Base-by-base conservation (phyloP, 768 basidiomycete genomes). In the Xerocomellus intermedius region DNA sequence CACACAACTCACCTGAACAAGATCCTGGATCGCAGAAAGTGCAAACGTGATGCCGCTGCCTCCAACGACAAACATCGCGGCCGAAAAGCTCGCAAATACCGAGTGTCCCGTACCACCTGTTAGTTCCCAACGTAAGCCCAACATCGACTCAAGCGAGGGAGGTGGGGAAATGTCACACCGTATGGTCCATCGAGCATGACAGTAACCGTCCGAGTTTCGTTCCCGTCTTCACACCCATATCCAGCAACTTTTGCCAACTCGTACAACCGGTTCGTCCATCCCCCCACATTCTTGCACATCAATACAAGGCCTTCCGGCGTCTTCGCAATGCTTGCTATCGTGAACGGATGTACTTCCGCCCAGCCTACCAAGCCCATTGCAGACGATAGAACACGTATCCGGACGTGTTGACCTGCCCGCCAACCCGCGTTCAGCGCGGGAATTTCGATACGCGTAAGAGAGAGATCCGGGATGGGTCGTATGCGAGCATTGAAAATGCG, bases 11-110 rank as follows among this genome's bases (percentile, higher is more conserved):
- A 52, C 73, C 60, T 69, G 68, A 37, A 85, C 63, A n/a, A 86
- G 69, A 58, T 86, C 82, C 35, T 80, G 76, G 7, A 82, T 75
- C n/a, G 77, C 65, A 16, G 74, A 66, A 22, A 85, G 74, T 3
- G 75, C 74, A 60, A 82, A 83, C 0, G 85, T 80, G 66, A 87
- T 80, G 4, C 85, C 85, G 21, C 79, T 80, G 10, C 85, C 86
- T 10, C 83, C 85, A 6, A 80, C 80, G 39, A 85, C 67, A 55
- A 87, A 74, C 55, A 86, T 56, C 12, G 81, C 78, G 1, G 78
- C 77, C 0, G 82, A 79, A 70, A 78, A 85, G 39, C 75, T 77
- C 2, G 75, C 64, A 49, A 79, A 73, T 17, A 85, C 61, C 0
- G 75, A 72, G 58, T 83, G 76, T 10, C 79, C 69, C 33, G 75